Base-by-base conservation (phyloP, 1,284 basidiomycete genomes). In the Trichosporon sp. region DNA sequence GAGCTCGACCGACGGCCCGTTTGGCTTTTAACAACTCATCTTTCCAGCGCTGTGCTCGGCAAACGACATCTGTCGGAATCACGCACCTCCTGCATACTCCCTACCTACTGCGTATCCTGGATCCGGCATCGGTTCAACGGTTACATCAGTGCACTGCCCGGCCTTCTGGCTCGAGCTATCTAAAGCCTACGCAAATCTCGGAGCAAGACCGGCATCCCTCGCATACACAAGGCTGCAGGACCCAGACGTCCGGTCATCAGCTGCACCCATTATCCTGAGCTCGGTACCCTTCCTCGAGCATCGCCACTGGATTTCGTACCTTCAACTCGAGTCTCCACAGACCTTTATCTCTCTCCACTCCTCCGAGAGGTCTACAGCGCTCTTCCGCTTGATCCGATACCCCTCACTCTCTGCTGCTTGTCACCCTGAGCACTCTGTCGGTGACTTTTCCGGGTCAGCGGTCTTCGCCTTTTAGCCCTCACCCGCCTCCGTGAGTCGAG, bases 271-370 rank as follows among this genome's bases (percentile, higher is more conserved):
- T n/a, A 10, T 63, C 59, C 31, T 14, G 31, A 63, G 59, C 32
- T 63, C 31, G 59, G 59, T 12, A 37, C 59, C 59, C 31, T 63
- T n/a, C 59, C 59, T 63, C 16, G 21, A 35, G 59, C 59, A 63
- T 63, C 59, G 59, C 59, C 59, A 63, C 59, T n/a, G 59, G 12
- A 37, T 63, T n/a, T 63, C 59, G 31, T 63, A 63, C 59, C 59
- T 35, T 63, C 59, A 8, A 63, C 59, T 35, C 31, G 31, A 10
- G 59, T 63, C 59, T 35, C 32, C 32, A n/a, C 59, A 35, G 16
- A 32, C 32, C 59, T 37, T 14, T 10, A 35, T 21, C 31, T 16
- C 32, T 10, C 31, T 32, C 32, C 16, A 32, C 32, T 63, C 16
- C 31, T 35, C 59, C 32, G 59, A 63, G 1, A 63, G 10, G 31